Conservation (phyloP, 2,329 filamentous ascomycete species). For the Gyromitra esculenta region DNA sequence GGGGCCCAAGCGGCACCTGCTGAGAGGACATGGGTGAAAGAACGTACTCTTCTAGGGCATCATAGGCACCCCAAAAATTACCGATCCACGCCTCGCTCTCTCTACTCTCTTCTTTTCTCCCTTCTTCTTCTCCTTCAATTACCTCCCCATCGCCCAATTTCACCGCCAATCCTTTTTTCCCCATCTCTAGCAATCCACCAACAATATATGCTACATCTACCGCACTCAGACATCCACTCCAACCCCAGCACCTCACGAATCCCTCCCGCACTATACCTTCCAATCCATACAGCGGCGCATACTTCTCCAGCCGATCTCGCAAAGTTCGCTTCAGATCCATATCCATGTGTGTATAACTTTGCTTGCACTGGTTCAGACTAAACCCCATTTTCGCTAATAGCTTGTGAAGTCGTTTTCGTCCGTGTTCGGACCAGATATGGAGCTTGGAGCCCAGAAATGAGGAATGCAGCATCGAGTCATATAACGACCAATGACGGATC, state of each 20-base stretch:
- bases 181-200: constrained; percentile 91
- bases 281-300: constrained; percentile 90
- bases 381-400: constrained; percentile 98
- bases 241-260: constrained; percentile 96
- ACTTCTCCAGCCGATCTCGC: constrained; percentile 85
- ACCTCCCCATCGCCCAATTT: constrained; percentile 60
- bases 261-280: constrained; percentile 92
- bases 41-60: constrained; percentile 74
- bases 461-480: constrained; percentile 98
- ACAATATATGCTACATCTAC: constrained; percentile 94
- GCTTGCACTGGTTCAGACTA: constrained; percentile 89
- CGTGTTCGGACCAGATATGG: constrained; percentile 92
- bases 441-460: constrained; percentile 91
- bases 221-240: constrained; percentile 91
- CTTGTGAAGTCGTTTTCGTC: constrained; percentile 88
- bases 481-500: constrained; percentile 94
- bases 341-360: constrained; percentile 98
- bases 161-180: constrained; percentile 63
- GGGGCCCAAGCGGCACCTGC: not conserved
- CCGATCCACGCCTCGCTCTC: constrained; percentile 73
- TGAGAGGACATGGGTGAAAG: not conserved
- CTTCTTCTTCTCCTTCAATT: constrained; percentile 61
- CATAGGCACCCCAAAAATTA: constrained; percentile 77
- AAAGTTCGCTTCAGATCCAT: constrained; percentile 92
- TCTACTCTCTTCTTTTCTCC: constrained; percentile 59